Evolutionary conservation across 1,284 basidiomycete species (phyloP), one percentile per base, ranked within the genome.

Genomic region (Cryptococcus sp.): DNA sequence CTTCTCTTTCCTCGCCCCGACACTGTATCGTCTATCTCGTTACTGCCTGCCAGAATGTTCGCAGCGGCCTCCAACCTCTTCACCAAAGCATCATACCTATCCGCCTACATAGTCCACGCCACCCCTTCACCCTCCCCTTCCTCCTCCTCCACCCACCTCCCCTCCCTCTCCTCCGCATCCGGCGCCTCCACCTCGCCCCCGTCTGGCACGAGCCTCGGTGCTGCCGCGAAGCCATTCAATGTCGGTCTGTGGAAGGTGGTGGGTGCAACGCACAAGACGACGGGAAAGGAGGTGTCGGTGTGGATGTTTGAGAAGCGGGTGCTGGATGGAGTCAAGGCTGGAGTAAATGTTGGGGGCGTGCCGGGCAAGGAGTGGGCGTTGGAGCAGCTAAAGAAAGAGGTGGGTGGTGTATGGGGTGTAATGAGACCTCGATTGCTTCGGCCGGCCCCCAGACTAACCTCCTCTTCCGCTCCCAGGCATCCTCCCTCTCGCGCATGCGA

Each of bases 31-130:
- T 9, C 28, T 9, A 5, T 33, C 28, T 33, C 5, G 28, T 9
- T 33, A 33, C 20, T 12, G 5, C 40, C 20, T 12, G 1, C 67
- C 58, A 56, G 59, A 15, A 89, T 92, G 86, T 81, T 97, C 63
- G 90, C 92, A 13, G 93, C 88, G 33, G 92, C 92, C 15, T 87
- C 88, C 6, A 92, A 89, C 12, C 89, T 95, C 75, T 93, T 96
- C 71, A 83, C 85, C 46, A 85, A 93, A 46, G 88, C 91, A 4
- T 87, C 87, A 49, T 89, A 94, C 53, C 87, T 88, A 9, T 87
- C 91, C 70, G 87, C 85, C 13, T 95, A 94, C 73, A 87, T 82
- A 62, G 83, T 91, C 50, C 67, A 73, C 46, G 21, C 49, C 15
- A 38, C 67, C 7, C 39, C 64, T 38, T 60, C 69, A 1, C 54